Evolutionary conservation across 495 filamentous ascomycete genomes (phyloP).

Genomic region (Aspergillus affinis): DNA sequence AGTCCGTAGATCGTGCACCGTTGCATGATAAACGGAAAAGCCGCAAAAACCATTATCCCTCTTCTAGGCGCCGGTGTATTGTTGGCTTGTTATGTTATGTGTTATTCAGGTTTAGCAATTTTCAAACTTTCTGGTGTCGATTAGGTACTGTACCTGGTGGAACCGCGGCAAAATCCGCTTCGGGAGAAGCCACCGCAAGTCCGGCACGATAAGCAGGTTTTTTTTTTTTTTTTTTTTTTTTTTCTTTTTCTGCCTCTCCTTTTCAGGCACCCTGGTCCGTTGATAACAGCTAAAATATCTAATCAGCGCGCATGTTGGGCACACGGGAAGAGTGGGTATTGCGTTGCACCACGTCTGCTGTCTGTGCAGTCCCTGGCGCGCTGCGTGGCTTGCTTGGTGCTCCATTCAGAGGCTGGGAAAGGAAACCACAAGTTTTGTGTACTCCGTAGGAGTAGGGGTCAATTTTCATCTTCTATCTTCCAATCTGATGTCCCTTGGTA

Average conservation of each 20-base stretch:
- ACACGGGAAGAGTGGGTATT: not conserved
- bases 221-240: conserved; percentile 1
- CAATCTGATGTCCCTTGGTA: not conserved
- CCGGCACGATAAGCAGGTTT: not conserved
- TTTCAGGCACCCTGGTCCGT: not conserved
- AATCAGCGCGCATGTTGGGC: not conserved
- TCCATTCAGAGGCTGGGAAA: not conserved
- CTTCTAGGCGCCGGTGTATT: conserved; percentile 17
- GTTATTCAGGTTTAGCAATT: not conserved
- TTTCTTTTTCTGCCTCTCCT: not conserved
- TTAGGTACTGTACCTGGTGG: not conserved
- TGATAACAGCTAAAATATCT: not conserved
- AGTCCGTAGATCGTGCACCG: not conserved
- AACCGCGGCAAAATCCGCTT: conserved; percentile 9
- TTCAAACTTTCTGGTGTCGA: conserved; percentile 2
- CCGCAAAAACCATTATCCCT: conserved; percentile 17
- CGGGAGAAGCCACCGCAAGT: conserved; percentile 1
- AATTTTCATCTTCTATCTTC: not conserved
- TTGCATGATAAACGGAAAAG: conserved; percentile 1
- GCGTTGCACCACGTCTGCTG: not conserved
- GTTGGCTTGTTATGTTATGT: too few species aligned
- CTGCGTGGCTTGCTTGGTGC: not conserved
- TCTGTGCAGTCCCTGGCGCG: not conserved
- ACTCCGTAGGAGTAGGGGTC: too few species aligned
- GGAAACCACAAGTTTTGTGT: not conserved